Evolutionary conservation across 805 yeast genomes (phyloP).

Genomic region (Pichia membranifaciens): DNA sequence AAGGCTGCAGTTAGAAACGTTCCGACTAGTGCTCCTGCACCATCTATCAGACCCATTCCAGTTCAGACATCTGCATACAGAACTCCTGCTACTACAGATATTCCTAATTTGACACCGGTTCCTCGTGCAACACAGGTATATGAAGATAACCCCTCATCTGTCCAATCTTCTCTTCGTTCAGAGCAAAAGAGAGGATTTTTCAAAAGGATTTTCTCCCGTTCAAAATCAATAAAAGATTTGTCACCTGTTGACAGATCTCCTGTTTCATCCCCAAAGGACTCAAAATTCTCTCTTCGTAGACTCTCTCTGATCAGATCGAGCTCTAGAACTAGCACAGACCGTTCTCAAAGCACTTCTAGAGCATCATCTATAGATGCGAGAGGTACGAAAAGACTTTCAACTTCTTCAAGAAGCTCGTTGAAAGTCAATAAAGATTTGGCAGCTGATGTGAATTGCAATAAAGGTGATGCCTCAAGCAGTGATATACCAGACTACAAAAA

Average conservation of each 20-base stretch:
- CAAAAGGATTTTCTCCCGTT: constrained; percentile 6
- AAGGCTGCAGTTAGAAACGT: background rate
- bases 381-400: background rate
- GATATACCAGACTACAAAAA: background rate
- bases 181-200: constrained; percentile 7
- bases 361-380: constrained; percentile 3
- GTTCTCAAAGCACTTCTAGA: constrained; percentile 4
- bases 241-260: background rate
- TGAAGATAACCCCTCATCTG: too few relatives aligned
- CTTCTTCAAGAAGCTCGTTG: background rate
- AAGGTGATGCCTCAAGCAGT: too few relatives aligned
- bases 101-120: background rate
- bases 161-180: too few relatives aligned
- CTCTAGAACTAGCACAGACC: background rate
- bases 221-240: background rate
- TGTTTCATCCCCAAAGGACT: background rate
- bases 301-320: background rate
- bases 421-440: too few relatives aligned
- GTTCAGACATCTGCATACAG: too few relatives aligned
- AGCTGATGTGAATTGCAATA: too few relatives aligned
- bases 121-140: background rate
- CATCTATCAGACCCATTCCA: too few relatives aligned
- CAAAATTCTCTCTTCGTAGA: constrained; percentile 4
- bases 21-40: too few relatives aligned
- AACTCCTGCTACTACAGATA: too few relatives aligned